A percentile compares a stretch with the other conserved stretches of the same genome.
These are phyloP conservation scores for Podila minutissima DNA, from an alignment of 192 early-diverging fungal species.

Conservation along the genomic window DNA sequence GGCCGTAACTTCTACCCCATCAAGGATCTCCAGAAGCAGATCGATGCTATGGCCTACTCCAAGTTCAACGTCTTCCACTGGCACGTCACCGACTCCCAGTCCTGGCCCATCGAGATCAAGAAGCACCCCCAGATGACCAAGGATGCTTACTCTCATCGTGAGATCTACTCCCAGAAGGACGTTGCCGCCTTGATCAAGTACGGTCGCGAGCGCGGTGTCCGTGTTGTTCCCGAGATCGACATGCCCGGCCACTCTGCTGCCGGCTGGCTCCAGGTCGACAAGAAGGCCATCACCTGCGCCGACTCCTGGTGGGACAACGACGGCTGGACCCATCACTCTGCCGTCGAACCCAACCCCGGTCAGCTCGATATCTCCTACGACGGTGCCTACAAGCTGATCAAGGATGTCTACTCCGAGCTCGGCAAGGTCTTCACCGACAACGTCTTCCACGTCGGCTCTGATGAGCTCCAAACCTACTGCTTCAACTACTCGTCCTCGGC, in stretches of 20 bases:
- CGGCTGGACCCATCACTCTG: constrained; percentile 60
- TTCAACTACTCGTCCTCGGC: constrained; percentile 64
- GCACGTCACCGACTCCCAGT: constrained; percentile 70
- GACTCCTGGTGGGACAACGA: constrained; percentile 71
- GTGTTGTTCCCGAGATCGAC: constrained; percentile 90
- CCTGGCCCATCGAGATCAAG: constrained; percentile 67
- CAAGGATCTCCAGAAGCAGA: constrained; percentile 61
- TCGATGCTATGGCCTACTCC: constrained; percentile 75
- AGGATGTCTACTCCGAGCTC: constrained; percentile 69
- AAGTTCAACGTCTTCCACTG: constrained; percentile 88
- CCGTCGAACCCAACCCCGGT: constrained; percentile 83
- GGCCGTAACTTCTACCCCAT: constrained; percentile 75
- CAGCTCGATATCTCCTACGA: constrained; percentile 78
- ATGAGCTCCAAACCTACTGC: constrained; percentile 79
- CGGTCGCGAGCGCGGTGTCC: constrained; percentile 77
- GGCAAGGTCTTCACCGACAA: constrained; percentile 64
- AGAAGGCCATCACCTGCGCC: constrained; percentile 68
- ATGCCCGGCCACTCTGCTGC: constrained; percentile 81
- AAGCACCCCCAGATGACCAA: constrained; percentile 70
- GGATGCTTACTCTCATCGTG: constrained; percentile 70
- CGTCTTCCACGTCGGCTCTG: constrained; percentile 81
- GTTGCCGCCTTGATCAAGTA: constrained; percentile 73
- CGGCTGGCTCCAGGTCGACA: constrained; percentile 59
- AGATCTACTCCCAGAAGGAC: constrained; percentile 77
- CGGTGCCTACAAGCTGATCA: constrained; percentile 65